Conservation (phyloP, 2,329 filamentous ascomycete species). For the Fusarium sp. region DNA sequence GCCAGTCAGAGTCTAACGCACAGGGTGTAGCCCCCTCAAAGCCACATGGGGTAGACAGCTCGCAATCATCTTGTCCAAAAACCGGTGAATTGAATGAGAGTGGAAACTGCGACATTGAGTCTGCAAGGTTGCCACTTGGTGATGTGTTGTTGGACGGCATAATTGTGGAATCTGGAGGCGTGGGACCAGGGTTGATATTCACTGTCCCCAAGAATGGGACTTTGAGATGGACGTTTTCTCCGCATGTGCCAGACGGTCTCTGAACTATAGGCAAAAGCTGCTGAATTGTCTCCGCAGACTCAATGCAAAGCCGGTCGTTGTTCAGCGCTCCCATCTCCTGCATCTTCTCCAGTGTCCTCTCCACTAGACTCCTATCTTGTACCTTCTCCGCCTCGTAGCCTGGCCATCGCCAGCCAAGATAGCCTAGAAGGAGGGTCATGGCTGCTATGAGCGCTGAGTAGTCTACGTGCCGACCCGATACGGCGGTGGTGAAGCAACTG, state of each 20-base stretch:
- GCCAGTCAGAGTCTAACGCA: slow-evolving; percentile 42
- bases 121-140: slow-evolving; percentile 17
- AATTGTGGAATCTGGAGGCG: slow-evolving; percentile 28
- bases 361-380: slow-evolving; percentile 55
- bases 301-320: slow-evolving; percentile 57
- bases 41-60: slow-evolving; percentile 20
- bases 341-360: slow-evolving; percentile 56
- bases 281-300: slow-evolving; percentile 59
- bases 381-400: slow-evolving; percentile 41
- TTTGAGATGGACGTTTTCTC: slow-evolving; percentile 54
- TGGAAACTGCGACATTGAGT: slow-evolving; percentile 19
- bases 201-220: slow-evolving; percentile 63
- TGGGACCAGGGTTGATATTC: slow-evolving; percentile 54
- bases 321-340: slow-evolving; percentile 55
- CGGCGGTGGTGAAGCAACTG: slow-evolving; percentile 33
- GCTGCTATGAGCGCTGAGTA: slow-evolving; percentile 65
- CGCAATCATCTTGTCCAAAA: slow-evolving; percentile 13
- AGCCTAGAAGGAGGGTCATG: slow-evolving; percentile 64
- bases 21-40: slow-evolving; percentile 10
- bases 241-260: slow-evolving; percentile 32
- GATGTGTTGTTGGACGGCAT: slow-evolving; percentile 33
- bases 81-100: slow-evolving; percentile 26
- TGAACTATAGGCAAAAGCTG: slow-evolving; percentile 60
- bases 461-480: slow-evolving; percentile 60
- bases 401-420: slow-evolving; percentile 57